A percentile compares a stretch with the other conserved stretches of the same genome.
Conservation (phyloP, 1,284 basidiomycete species). For the Anthracocystis walkeri region DNA sequence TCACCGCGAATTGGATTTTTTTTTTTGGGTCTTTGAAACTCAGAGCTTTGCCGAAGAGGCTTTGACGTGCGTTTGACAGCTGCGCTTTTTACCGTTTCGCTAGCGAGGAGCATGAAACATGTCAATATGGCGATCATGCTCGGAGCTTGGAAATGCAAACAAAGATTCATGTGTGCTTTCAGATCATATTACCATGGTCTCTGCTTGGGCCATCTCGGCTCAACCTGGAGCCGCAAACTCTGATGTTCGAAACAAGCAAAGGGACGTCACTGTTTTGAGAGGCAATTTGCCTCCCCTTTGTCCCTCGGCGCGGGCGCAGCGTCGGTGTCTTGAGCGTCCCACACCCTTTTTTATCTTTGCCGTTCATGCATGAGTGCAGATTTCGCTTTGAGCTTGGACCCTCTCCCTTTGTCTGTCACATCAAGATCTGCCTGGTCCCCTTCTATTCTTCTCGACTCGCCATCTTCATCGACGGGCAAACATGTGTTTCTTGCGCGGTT, state of each 20-base stretch:
- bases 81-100: conserved; percentile 1
- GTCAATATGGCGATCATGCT: conserved; percentile 15
- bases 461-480: neutral
- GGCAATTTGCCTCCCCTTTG: conserved; percentile 10
- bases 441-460: neutral
- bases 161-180: neutral
- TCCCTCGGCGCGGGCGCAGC: conserved; percentile 1
- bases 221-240: neutral
- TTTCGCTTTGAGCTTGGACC: conserved; percentile 14
- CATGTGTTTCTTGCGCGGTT: neutral
- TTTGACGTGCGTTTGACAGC: conserved; percentile 30
- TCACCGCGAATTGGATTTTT: neutral
- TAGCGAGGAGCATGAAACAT: neutral
- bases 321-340: neutral
- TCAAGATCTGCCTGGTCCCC: neutral
- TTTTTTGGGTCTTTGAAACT: neutral
- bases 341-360: conserved; percentile 7
- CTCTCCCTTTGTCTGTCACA: conserved; percentile 19
- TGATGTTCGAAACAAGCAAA: neutral
- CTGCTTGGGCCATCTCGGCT: neutral
- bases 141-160: too few relatives aligned
- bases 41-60: conserved; percentile 8
- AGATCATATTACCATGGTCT: neutral
- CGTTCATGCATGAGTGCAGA: conserved; percentile 17
- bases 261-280: neutral